Conservation (phyloP, 2,329 filamentous ascomycete species). For the Cladophialophora chaetospira region DNA sequence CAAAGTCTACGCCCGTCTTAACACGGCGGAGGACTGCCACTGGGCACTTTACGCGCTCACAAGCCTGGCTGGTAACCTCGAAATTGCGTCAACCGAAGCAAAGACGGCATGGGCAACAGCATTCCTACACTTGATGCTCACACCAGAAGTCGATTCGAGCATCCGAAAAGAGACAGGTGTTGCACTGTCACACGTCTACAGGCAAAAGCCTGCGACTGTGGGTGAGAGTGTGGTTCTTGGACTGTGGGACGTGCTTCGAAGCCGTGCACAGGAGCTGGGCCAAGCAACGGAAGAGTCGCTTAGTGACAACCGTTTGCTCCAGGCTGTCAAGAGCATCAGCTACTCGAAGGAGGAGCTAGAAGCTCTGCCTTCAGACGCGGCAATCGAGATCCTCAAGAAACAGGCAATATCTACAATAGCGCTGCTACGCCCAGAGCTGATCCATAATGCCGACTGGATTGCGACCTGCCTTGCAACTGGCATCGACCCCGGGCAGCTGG, state of each 20-base stretch:
- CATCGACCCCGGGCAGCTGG: conserved; percentile 79
- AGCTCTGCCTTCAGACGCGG: conserved; percentile 40
- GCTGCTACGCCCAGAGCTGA: conserved; percentile 73
- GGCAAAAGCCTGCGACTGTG: conserved; percentile 58
- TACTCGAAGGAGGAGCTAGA: conserved; percentile 36
- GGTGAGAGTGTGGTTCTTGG: conserved; percentile 68
- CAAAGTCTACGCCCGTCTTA: conserved; percentile 80
- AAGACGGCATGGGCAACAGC: conserved; percentile 78
- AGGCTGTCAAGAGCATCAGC: conserved; percentile 55
- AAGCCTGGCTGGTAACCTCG: conserved; percentile 60
- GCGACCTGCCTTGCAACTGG: conserved; percentile 77
- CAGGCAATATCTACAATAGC: conserved; percentile 79
- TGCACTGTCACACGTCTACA: conserved; percentile 66
- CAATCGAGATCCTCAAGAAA: conserved; percentile 57
- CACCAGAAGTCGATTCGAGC: conserved; percentile 60
- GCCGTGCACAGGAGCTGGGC: conserved; percentile 34
- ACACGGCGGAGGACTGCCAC: conserved; percentile 70
- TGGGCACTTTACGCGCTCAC: conserved; percentile 76
- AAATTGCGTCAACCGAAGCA: conserved; percentile 54
- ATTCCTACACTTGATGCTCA: conserved; percentile 75
- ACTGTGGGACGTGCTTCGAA: conserved; percentile 77
- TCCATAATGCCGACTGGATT: conserved; percentile 84
- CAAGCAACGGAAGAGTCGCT: conserved; percentile 42
- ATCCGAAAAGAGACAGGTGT: conserved; percentile 65
- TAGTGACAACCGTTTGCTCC: conserved; percentile 68